phyloP scores from a whole-genome alignment of 768 basidiomycete genomes.

The Boletus subcaerulescens region DNA sequence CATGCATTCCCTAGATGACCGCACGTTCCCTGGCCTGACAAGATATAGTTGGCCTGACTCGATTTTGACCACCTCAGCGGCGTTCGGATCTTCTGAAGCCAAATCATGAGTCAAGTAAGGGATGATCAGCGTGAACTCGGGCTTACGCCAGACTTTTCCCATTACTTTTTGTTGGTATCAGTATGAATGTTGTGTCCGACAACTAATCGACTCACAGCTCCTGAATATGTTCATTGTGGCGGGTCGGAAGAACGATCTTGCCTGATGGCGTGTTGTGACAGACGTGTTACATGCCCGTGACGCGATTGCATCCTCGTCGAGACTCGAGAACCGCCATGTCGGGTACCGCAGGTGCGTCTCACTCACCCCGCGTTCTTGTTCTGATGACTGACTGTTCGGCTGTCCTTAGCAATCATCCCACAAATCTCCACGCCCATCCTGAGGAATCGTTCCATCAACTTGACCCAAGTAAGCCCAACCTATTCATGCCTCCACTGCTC shows the following conservation, averaged over 20 bases:
- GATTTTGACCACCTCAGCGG: conserved; percentile 93
- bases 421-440: conserved; percentile 10
- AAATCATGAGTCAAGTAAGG: conserved; percentile 23
- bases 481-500: not conserved
- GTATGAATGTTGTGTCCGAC: conserved; percentile 4
- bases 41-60: conserved; percentile 89
- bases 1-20: conserved; percentile 97
- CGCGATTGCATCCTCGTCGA: conserved; percentile 4
- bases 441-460: conserved; percentile 12
- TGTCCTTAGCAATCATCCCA: conserved; percentile 2
- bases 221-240: conserved; percentile 80
- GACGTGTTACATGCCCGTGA: conserved; percentile 28
- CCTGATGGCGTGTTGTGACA: conserved; percentile 19
- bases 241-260: conserved; percentile 18
- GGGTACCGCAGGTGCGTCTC: conserved; percentile 8
- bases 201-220: conserved; percentile 54
- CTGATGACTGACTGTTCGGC: not conserved
- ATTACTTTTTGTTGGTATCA: conserved; percentile 54
- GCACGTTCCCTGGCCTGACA: conserved; percentile 86
- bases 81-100: conserved; percentile 82
- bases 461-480: conserved; percentile 13
- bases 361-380: not conserved
- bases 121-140: conserved; percentile 13
- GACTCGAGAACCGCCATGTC: conserved; percentile 6
- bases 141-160: conserved; percentile 94